These are phyloP conservation scores for Myriosclerotinia scirpicola DNA, from an alignment of 2,329 filamentous ascomycete species.

Conservation along the genomic window DNA sequence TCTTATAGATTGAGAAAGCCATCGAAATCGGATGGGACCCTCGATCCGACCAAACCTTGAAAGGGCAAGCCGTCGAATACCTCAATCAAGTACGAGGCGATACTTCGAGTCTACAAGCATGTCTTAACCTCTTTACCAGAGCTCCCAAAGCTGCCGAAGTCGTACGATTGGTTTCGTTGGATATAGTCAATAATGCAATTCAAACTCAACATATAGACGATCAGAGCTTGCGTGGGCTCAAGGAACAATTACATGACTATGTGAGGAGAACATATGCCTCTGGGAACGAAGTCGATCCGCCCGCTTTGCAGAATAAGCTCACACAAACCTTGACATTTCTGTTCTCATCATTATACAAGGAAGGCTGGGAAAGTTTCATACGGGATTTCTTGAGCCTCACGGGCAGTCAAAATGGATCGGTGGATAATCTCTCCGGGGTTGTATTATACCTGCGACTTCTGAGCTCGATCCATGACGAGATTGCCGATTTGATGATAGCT, in stretches of 20 bases:
- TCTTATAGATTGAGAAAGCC: slow-evolving; percentile 80
- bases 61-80: slow-evolving; percentile 80
- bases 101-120: slow-evolving; percentile 86
- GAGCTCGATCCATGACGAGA: slow-evolving; percentile 91
- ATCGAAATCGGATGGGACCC: slow-evolving; percentile 92
- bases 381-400: slow-evolving; percentile 85
- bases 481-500: slow-evolving; percentile 85
- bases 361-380: slow-evolving; percentile 86
- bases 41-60: slow-evolving; percentile 69
- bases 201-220: slow-evolving; percentile 75
- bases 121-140: slow-evolving; percentile 80
- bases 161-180: slow-evolving; percentile 83
- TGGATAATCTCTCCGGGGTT: slow-evolving; percentile 72
- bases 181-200: slow-evolving; percentile 90
- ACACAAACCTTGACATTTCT: slow-evolving; percentile 94
- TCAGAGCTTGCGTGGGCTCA: slow-evolving; percentile 71
- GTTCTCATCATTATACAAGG: slow-evolving; percentile 82
- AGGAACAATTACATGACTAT: slow-evolving; percentile 79
- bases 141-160: slow-evolving; percentile 75
- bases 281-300: slow-evolving; percentile 61
- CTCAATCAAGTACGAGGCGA: slow-evolving; percentile 76
- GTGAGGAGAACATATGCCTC: slow-evolving; percentile 71
- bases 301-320: slow-evolving; percentile 90
- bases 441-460: slow-evolving; percentile 87
- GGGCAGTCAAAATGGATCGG: slow-evolving; percentile 56